These are phyloP conservation scores for Backusella psychrophila DNA, from an alignment of 192 early-diverging fungal genomes.

Conservation along the genomic window DNA sequence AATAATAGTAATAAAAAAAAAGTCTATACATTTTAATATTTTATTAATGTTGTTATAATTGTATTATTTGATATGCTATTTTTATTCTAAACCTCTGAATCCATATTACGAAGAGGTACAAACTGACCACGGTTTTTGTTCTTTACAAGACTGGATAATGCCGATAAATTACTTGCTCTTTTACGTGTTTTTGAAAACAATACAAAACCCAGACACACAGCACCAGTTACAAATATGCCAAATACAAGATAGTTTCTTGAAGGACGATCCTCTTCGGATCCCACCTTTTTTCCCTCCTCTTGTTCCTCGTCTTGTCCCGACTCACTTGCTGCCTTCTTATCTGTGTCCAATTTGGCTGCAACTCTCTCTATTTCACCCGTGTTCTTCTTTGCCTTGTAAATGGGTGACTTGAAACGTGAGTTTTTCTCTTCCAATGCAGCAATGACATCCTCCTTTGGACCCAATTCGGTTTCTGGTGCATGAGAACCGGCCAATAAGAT, in stretches of 20 bases:
- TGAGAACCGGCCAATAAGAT: constrained; percentile 21
- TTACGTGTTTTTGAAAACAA: constrained; percentile 10
- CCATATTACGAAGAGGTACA: constrained; percentile 27
- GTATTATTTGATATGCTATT: not conserved
- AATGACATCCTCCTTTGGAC: not conserved
- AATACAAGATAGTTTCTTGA: constrained; percentile 6
- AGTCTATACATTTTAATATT: not conserved
- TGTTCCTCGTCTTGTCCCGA: not conserved
- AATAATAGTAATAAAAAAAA: not conserved
- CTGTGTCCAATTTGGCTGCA: not conserved
- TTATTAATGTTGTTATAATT: constrained; percentile 3
- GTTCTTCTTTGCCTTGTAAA: constrained; percentile 6
- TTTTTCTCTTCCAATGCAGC: not conserved
- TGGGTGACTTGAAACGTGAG: not conserved
- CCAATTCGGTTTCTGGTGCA: not conserved
- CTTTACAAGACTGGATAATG: constrained; percentile 19
- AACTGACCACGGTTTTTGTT: constrained; percentile 25
- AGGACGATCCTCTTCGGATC: not conserved
- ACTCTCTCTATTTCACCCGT: constrained; percentile 5
- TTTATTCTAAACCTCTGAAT: constrained; percentile 9
- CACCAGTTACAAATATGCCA: not conserved
- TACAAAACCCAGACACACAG: constrained; percentile 17
- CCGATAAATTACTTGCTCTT: constrained; percentile 8
- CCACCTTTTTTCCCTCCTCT: not conserved
- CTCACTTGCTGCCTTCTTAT: not conserved